Evolutionary conservation across 129 eudicot species (phyloP), one percentile per base, ranked within the genome.

Genomic region (Tanacetum coccineum): DNA sequence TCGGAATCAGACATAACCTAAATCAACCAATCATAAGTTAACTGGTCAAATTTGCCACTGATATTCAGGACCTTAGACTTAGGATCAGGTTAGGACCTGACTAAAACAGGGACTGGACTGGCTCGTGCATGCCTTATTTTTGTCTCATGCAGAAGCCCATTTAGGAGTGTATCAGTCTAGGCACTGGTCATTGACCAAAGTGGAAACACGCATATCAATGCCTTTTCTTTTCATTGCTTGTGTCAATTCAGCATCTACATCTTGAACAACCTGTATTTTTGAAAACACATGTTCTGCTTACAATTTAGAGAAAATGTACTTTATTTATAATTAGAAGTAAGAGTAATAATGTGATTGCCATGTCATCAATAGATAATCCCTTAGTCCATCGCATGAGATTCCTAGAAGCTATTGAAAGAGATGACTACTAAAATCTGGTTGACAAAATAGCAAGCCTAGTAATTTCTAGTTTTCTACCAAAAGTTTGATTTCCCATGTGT

Each of bases 161-260:
- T n/a, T n/a, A n/a, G n/a, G n/a, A n/a, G n/a, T n/a, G n/a, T n/a
- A n/a, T n/a, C n/a, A n/a, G n/a, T n/a, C n/a, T n/a, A n/a, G n/a
- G n/a, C n/a, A n/a, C n/a, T n/a, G n/a, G n/a, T 93, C 98, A 75
- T 93, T 92, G 45, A 93, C 98, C 81, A 91, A 78, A 20, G 96
- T 95, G 32, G 96, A 76, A 59, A 87, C 90, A 28, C 78, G 84
- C 87, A 91, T 84, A 25, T 85, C 88, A 59, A 85, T 74, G 19
- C 88, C 91, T 64, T 83, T 73, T 67, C 92, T 74, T 65, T 83
- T 74, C 98, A 91, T 71, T 36, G 96, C 90, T 40, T 46, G 75
- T 50, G 88, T 45, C 71, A 91, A 68, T 81, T 85, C 89, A 15
- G 71, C 81, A 47, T 78, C 87, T 62, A 82, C 79, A 9, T 82